A percentile compares a stretch with the other conserved stretches of the same genome.
Conservation (phyloP, 192 early-diverging fungal species). For the Funneliformis geosporum region DNA sequence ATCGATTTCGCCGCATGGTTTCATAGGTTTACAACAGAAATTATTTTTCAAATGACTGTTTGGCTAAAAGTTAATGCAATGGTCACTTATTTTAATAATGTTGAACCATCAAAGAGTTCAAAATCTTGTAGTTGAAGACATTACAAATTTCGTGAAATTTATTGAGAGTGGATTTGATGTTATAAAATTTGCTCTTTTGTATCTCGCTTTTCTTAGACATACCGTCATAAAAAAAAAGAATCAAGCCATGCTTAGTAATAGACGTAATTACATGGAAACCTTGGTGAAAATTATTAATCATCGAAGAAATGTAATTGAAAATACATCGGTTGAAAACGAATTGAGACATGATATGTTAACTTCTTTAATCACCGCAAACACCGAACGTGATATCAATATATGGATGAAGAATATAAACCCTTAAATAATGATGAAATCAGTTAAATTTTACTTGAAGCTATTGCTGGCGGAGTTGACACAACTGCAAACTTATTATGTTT, state of each 20-base stretch:
- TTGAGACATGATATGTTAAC: slow-evolving; percentile 17
- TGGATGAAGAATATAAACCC: not conserved
- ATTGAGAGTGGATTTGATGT: not conserved
- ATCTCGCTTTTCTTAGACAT: not conserved
- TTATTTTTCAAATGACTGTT: not conserved
- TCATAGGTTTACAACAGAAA: not conserved
- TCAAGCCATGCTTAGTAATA: not conserved
- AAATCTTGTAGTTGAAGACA: not conserved
- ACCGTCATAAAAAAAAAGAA: not conserved
- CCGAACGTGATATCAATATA: not conserved
- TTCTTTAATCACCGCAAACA: slow-evolving; percentile 7
- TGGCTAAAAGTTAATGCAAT: not conserved
- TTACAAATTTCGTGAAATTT: not conserved
- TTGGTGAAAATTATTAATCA: not conserved
- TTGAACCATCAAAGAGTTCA: not conserved
- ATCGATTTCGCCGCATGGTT: not conserved
- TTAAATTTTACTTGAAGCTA: too few species aligned
- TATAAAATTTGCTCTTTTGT: not conserved
- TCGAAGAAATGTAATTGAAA: slow-evolving; percentile 12
- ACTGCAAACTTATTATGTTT: too few species aligned
- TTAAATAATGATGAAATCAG: slow-evolving; percentile 3
- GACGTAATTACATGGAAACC: not conserved
- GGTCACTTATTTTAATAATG: not conserved
- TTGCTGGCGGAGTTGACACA: not conserved
- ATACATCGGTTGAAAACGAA: not conserved